phyloP scores from a whole-genome alignment of 768 basidiomycete species.

The Pisolithus orientalis region DNA sequence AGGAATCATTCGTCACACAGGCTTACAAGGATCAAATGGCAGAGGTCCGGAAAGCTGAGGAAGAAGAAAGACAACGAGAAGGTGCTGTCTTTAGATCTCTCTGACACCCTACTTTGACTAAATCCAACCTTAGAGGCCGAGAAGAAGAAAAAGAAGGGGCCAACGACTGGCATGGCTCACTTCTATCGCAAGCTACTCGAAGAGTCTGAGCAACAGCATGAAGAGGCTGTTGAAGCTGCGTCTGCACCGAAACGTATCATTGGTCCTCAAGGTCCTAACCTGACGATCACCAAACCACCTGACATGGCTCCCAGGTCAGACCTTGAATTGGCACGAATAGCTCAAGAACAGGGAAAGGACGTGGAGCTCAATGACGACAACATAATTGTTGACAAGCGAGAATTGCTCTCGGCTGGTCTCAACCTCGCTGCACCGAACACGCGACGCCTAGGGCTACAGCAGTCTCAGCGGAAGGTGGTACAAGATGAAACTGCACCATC shows the following conservation, averaged over 20 bases:
- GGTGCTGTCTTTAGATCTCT: slow-evolving; percentile 42
- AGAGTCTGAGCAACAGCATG: slow-evolving; percentile 75
- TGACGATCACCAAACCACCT: slow-evolving; percentile 72
- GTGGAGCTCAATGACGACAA: slow-evolving; percentile 97
- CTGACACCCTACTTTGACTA: neutral
- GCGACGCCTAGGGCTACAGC: slow-evolving; percentile 52
- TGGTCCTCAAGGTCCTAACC: slow-evolving; percentile 65
- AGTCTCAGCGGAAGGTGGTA: slow-evolving; percentile 17
- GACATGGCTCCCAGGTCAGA: slow-evolving; percentile 63
- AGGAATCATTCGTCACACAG: slow-evolving; percentile 96
- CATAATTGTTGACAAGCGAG: slow-evolving; percentile 93
- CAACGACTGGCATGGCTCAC: slow-evolving; percentile 74
- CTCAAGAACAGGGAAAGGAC: slow-evolving; percentile 68
- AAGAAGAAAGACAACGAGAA: slow-evolving; percentile 85
- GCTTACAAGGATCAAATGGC: slow-evolving; percentile 97
- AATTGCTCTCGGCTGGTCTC: slow-evolving; percentile 84
- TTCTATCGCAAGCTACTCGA: slow-evolving; percentile 78
- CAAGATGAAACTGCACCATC: slow-evolving; percentile 29
- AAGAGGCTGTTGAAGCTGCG: slow-evolving; percentile 79
- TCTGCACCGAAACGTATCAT: slow-evolving; percentile 41
- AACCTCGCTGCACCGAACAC: slow-evolving; percentile 86
- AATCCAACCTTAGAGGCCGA: slow-evolving; percentile 36
- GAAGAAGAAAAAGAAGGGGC: slow-evolving; percentile 53
- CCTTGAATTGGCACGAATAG: slow-evolving; percentile 62
- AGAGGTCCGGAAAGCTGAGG: slow-evolving; percentile 83